A percentile compares a stretch with the other conserved stretches of the same genome.
These are phyloP conservation scores for Salvia splendens DNA, from an alignment of 257 asterid genomes.

Conservation along the genomic window DNA sequence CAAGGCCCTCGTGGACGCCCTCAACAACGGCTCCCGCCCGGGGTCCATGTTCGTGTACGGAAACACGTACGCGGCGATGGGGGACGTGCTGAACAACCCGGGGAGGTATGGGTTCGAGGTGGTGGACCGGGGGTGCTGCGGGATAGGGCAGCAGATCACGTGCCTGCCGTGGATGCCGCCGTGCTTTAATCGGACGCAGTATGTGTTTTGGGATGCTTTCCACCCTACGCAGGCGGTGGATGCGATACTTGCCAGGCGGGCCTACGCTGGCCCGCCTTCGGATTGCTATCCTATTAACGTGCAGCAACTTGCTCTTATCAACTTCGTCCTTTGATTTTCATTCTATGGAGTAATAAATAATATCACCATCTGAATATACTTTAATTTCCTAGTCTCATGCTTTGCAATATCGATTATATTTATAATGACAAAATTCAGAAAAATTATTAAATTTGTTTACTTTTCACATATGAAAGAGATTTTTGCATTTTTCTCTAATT, in stretches of 20 bases:
- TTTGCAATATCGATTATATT: too few relatives aligned
- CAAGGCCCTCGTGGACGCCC: slow-evolving; percentile 43
- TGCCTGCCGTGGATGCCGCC: slow-evolving; percentile 66
- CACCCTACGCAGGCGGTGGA: slow-evolving; percentile 78
- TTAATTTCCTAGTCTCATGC: too few relatives aligned
- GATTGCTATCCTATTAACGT: slow-evolving; percentile 70
- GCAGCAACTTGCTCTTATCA: slow-evolving; percentile 66
- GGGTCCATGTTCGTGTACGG: slow-evolving; percentile 74
- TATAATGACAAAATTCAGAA: too few relatives aligned
- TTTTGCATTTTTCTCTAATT: too few relatives aligned
- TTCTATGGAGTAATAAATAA: too few relatives aligned
- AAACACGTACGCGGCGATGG: slow-evolving; percentile 58
- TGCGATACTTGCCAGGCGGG: slow-evolving; percentile 68
- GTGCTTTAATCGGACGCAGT: slow-evolving; percentile 55
- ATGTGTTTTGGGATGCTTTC: slow-evolving; percentile 88
- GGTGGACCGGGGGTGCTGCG: slow-evolving; percentile 74
- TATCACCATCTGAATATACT: too few relatives aligned
- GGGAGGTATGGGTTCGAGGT: slow-evolving; percentile 58
- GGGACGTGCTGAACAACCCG: slow-evolving; percentile 67
- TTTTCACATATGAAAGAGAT: too few relatives aligned
- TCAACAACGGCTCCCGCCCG: slow-evolving; percentile 76
- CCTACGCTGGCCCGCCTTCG: slow-evolving; percentile 62
- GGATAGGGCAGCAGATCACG: slow-evolving; percentile 75
- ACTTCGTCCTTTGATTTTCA: slow-evolving; percentile 8
- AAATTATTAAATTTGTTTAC: too few relatives aligned